Conservation (phyloP, 2,329 filamentous ascomycete genomes). For the Lachnum nothofagi region DNA sequence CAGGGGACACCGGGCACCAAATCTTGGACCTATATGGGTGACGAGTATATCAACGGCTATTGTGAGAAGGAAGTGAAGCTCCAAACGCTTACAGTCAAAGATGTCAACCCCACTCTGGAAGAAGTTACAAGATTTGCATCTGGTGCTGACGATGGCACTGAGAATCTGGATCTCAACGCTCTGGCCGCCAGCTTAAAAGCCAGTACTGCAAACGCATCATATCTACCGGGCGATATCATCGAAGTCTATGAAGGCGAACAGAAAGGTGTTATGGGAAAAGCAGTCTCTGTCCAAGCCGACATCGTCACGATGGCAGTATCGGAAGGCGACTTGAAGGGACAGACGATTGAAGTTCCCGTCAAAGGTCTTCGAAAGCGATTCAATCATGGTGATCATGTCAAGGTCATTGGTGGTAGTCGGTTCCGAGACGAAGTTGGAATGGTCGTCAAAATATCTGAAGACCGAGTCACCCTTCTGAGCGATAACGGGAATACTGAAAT, state of each 20-base stretch:
- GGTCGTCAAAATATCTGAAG: constrained; percentile 88
- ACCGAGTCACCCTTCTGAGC: constrained; percentile 85
- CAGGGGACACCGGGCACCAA: constrained; percentile 47
- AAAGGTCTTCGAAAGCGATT: constrained; percentile 92
- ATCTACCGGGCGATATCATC: constrained; percentile 89
- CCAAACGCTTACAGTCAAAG: constrained; percentile 75
- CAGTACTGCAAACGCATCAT: constrained; percentile 73
- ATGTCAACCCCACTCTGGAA: constrained; percentile 88
- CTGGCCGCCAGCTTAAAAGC: constrained; percentile 86
- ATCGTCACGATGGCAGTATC: constrained; percentile 85
- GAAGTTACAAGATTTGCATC: constrained; percentile 93
- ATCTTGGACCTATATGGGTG: constrained; percentile 77
- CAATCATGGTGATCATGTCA: constrained; percentile 91
- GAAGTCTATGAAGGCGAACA: constrained; percentile 96
- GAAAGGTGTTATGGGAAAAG: constrained; percentile 80
- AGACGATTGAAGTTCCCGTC: constrained; percentile 85
- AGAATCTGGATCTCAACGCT: constrained; percentile 87
- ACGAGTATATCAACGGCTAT: constrained; percentile 90
- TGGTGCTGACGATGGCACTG: constrained; percentile 82
- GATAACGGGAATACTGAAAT: constrained; percentile 92
- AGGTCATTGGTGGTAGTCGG: constrained; percentile 92
- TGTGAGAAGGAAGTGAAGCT: constrained; percentile 91
- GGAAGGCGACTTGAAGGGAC: constrained; percentile 74
- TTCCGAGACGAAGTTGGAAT: constrained; percentile 95
- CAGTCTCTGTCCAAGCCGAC: constrained; percentile 79